Conservation (phyloP, 1,139 yeast species). For the Saccharomyces hybrid region DNA sequence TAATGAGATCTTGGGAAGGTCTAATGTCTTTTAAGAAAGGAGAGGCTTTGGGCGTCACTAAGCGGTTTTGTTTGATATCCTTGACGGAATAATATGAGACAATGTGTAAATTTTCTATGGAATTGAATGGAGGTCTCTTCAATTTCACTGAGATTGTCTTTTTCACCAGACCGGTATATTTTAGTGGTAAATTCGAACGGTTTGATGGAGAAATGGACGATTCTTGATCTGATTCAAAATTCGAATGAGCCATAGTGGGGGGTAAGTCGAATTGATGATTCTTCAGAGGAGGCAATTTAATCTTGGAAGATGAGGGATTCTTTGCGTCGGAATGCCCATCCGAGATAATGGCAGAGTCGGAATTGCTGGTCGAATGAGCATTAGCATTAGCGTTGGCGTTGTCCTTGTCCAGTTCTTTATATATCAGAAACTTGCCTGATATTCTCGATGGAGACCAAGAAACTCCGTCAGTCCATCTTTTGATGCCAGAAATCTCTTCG, state of each 20-base stretch:
- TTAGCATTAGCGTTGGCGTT: not conserved
- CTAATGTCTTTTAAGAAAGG: constrained; percentile 42
- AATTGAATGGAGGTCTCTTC: constrained; percentile 18
- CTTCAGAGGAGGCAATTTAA: not conserved
- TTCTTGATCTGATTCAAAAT: not conserved
- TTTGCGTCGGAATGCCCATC: not conserved
- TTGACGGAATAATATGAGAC: constrained; percentile 70
- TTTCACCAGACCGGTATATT: constrained; percentile 71
- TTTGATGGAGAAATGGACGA: not conserved
- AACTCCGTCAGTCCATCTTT: constrained; percentile 93
- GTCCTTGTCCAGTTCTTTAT: constrained; percentile 56
- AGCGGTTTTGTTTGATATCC: constrained; percentile 54
- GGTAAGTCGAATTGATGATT: not conserved
- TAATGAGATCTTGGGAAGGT: constrained; percentile 49
- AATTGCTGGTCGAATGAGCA: not conserved
- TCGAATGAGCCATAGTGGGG: not conserved
- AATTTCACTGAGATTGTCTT: constrained; percentile 64
- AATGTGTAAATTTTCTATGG: constrained; percentile 54
- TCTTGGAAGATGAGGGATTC: not conserved
- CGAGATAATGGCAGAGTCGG: not conserved
- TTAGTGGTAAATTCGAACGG: constrained; percentile 39
- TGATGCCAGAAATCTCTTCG: constrained; percentile 73
- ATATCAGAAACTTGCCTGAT: constrained; percentile 71
- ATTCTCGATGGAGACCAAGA: constrained; percentile 88
- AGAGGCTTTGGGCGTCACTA: constrained; percentile 52